phyloP scores from a whole-genome alignment of 2,329 filamentous ascomycete species.

The Phaeosphaeriaceae sp. region DNA sequence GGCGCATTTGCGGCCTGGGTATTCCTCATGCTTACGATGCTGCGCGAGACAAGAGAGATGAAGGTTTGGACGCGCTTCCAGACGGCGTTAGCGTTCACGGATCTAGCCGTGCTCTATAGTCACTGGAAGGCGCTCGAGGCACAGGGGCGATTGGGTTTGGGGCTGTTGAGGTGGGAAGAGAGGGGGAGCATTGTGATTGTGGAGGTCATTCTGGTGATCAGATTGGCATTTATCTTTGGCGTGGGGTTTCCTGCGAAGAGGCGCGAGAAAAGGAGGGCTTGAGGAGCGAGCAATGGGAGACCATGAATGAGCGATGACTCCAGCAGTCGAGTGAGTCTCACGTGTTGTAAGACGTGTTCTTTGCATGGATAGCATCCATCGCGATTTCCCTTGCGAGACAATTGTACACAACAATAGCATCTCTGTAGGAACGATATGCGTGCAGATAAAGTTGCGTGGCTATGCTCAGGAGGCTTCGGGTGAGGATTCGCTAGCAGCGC shows the following conservation, averaged over 20 bases:
- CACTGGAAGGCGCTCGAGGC: slow-evolving; percentile 6
- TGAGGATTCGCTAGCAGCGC: background rate
- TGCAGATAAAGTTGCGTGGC: background rate
- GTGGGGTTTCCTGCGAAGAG: background rate
- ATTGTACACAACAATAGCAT: background rate
- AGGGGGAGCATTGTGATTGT: slow-evolving; percentile 1
- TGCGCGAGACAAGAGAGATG: slow-evolving; percentile 8
- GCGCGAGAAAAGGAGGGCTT: background rate
- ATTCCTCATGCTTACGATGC: slow-evolving; percentile 7
- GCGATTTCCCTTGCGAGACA: background rate
- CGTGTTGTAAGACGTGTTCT: background rate
- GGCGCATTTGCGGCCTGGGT: slow-evolving; percentile 6
- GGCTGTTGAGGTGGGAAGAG: slow-evolving; percentile 7
- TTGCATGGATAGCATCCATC: background rate
- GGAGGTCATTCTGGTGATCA: slow-evolving; percentile 1
- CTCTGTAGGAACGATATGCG: background rate
- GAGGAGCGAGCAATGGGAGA: background rate
- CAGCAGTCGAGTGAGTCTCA: background rate
- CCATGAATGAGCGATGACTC: background rate
- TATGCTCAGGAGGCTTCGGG: background rate
- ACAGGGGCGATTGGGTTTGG: slow-evolving; percentile 6
- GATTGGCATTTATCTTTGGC: slow-evolving; percentile 6
- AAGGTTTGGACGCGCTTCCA: slow-evolving; percentile 10
- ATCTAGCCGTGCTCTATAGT: slow-evolving; percentile 8
- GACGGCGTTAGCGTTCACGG: slow-evolving; percentile 5